phyloP scores from a whole-genome alignment of 176 grass and related monocot species.

The Carex pumila region DNA sequence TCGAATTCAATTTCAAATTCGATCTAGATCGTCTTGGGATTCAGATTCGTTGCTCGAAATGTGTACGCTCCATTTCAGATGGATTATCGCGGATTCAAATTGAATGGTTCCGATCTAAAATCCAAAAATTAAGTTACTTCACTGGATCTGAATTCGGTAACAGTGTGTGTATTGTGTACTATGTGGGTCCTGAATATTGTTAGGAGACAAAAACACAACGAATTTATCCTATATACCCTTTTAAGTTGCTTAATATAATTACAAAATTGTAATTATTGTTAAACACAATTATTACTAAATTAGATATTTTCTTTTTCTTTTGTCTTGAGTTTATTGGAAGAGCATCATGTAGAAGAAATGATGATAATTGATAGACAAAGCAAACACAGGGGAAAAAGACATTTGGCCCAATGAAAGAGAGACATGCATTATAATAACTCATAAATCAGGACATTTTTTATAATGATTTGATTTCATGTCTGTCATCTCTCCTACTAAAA shows the following conservation, averaged over 20 bases:
- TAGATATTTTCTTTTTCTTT: background rate
- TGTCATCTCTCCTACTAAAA: constrained; percentile 8
- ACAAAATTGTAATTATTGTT: background rate
- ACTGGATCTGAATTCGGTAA: no score
- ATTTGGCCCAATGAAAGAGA: constrained; percentile 17
- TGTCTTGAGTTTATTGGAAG: background rate
- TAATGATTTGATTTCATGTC: constrained; percentile 3
- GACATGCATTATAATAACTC: background rate
- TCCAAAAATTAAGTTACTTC: no score
- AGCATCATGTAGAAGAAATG: background rate
- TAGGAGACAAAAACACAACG: background rate
- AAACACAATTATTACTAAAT: background rate
- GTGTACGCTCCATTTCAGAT: no score
- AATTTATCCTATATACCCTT: background rate
- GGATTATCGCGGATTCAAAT: no score
- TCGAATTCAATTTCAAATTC: no score
- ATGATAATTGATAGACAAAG: constrained; percentile 9
- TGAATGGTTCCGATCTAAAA: no score
- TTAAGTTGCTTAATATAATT: background rate
- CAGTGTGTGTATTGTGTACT: background rate
- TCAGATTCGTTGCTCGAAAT: no score
- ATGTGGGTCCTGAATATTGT: background rate
- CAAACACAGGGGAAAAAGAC: constrained; percentile 10
- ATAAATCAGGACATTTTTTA: constrained; percentile 3
- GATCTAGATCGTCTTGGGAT: no score